Evolutionary conservation across 2,329 filamentous ascomycete genomes (phyloP).

Genomic region (Lachnellula willkommii): DNA sequence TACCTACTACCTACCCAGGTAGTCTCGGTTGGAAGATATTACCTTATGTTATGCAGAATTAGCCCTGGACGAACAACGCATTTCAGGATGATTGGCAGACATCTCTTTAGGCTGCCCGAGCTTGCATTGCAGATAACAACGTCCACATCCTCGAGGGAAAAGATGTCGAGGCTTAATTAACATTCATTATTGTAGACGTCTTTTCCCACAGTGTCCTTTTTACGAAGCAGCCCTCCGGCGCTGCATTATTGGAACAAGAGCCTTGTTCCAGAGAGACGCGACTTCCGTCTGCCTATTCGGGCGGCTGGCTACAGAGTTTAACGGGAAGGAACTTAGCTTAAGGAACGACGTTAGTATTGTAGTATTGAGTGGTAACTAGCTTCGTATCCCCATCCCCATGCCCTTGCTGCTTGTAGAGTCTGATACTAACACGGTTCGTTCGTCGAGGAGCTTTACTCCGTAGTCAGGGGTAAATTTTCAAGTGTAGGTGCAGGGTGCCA

Average conservation of each 20-base stretch:
- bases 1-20: too few relatives aligned
- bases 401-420: background rate
- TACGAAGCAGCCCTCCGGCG: background rate
- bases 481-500: background rate
- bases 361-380: too few relatives aligned
- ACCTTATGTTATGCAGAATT: background rate
- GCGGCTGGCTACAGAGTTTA: background rate
- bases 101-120: background rate
- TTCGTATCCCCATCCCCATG: too few relatives aligned
- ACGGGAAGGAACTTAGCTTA: background rate
- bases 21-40: background rate
- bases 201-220: too few relatives aligned
- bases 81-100: background rate
- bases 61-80: background rate
- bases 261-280: background rate
- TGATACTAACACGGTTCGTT: background rate
- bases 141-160: background rate
- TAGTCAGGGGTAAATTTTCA: conserved; percentile 1
- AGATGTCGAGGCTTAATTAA: background rate
- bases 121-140: too few relatives aligned
- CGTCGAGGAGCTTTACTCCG: background rate
- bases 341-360: background rate
- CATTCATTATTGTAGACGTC: too few relatives aligned
- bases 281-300: background rate
- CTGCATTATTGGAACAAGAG: background rate